Percentiles rank a stretch among this genome's conserved stretches.
Conservation (phyloP, 306 rosid species). For the Vigna angularis region DNA sequence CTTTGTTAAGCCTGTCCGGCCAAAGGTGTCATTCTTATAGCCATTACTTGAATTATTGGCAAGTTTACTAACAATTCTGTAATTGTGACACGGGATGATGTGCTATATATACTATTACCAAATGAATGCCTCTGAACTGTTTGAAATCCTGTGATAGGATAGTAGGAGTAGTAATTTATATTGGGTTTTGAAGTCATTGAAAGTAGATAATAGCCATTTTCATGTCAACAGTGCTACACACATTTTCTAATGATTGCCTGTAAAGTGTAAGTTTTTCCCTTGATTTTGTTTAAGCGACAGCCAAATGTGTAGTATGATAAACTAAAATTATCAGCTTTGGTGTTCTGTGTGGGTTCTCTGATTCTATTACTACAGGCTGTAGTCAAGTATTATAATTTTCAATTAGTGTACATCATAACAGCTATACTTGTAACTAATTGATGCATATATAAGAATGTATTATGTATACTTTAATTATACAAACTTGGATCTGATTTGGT, state of each 20-base stretch:
- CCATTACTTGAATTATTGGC: constrained; percentile 11
- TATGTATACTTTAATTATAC: neutral
- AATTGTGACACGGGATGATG: constrained; percentile 1
- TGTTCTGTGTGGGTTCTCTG: constrained; percentile 8
- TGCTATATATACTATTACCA: constrained; percentile 16
- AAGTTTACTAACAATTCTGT: constrained; percentile 10
- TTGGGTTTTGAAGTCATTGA: constrained; percentile 21
- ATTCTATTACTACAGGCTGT: neutral
- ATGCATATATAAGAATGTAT: neutral
- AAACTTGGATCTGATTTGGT: neutral
- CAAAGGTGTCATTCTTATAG: constrained; percentile 68
- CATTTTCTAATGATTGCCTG: constrained; percentile 2
- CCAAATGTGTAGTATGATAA: neutral
- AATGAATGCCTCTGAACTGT: constrained; percentile 9
- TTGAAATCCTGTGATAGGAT: constrained; percentile 12
- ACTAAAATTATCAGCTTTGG: neutral
- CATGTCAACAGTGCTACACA: neutral
- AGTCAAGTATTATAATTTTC: neutral
- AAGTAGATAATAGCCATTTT: neutral
- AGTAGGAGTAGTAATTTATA: neutral
- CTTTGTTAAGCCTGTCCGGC: constrained; percentile 82
- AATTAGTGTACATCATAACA: neutral
- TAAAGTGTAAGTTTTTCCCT: neutral
- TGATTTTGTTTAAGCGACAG: neutral
- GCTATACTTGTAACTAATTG: neutral